Evolutionary conservation across 345 rosid genomes (phyloP), one percentile per base, ranked within the genome.

Genomic region (Dovyalis caffra): DNA sequence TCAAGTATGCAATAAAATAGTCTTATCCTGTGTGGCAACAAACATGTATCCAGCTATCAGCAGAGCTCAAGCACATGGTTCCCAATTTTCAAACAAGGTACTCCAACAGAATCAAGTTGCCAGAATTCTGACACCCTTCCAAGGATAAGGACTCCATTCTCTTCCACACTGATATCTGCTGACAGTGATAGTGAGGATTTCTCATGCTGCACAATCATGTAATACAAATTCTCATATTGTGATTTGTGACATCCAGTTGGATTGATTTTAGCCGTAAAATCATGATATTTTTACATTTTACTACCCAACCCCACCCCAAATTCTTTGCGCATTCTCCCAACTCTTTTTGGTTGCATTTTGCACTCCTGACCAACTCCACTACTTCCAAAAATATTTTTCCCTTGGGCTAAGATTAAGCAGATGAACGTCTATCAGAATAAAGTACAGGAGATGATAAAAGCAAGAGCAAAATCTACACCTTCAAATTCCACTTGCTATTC

Each of bases 401-500:
- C 53, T 16, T 15, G 20, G 26, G 23, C 51, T 66, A 49, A 26
- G 33, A 62, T 14, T 49, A 28, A 14, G 14, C 23, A 1, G 26
- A 4, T 37, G n/a, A 29, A 57, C 43, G 5, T 45, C n/a, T 33
- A 56, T 29, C 64, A 43, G 28, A 57, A 71, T 14, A 38, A 37
- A 64, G 20, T 21, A 38, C 26, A 60, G 64, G 40, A 56, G 53
- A 15, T 21, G 3, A 23, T 18, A 35, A 66, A 67, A 10, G 62
- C 29, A 16, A n/a, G 53, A 69, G 72, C 31, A 14, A 68, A 76
- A 85, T 73, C 63, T 80, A 81, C 81, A 96, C 99, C 94, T 96
- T 94, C 83, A 96, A 92, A 86, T 93, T 96, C 94, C 97, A 93
- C 78, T 94, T 91, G 96, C 99, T 96, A 90, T 78, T 88, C 85